Base-by-base conservation (phyloP, 2,329 filamentous ascomycete genomes). In the Cladosporium phlei region DNA sequence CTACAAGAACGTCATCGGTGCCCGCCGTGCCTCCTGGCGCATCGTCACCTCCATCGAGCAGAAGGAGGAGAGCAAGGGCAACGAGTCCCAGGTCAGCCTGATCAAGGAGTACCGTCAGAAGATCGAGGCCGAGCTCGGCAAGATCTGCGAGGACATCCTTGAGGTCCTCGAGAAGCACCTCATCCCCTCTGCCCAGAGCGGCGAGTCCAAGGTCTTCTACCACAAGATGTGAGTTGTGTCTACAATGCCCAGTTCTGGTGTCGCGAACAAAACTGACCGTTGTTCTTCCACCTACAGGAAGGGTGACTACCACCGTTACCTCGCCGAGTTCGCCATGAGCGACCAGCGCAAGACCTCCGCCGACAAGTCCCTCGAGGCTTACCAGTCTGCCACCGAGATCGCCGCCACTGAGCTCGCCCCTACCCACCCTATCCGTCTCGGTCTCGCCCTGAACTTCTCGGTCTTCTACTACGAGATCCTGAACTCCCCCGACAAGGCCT, bases 401-500 rank as follows among this genome's bases (percentile, higher is more conserved):
- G 88, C 88, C 54, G 82, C 87, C 69, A 91, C 86, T 61, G 88
- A 93, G 71, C 83, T 95, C 60, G 85, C 88, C 54, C 88, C 88
- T 54, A 95, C 88, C 49, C 88, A 95, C 79, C 88, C 88, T 66
- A 95, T 94, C 73, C 88, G 88, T 66, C 85, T 95, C 56, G 88
- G 88, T 69, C 82, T 95, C 58, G 88, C 88, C 62, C 80, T 95
- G 59, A 95, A 95, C 84, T 94, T 94, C 80, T 95, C 90, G 57
- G 90, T 96, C 66, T 97, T 96, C 81, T 97, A 97, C 85, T 98
- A 98, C 73, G 88, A 98, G 83, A 98, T 97, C 70, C 80, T 97
- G 66, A 98, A 97, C 80, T 89, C 91, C 33, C 91, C 91, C 56
- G 93, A 97, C 71, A 91, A 94, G 77, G 91, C 90, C 68, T 96